Evolutionary conservation across 1,139 yeast species (phyloP).

Genomic region (Yarrowia galli): DNA sequence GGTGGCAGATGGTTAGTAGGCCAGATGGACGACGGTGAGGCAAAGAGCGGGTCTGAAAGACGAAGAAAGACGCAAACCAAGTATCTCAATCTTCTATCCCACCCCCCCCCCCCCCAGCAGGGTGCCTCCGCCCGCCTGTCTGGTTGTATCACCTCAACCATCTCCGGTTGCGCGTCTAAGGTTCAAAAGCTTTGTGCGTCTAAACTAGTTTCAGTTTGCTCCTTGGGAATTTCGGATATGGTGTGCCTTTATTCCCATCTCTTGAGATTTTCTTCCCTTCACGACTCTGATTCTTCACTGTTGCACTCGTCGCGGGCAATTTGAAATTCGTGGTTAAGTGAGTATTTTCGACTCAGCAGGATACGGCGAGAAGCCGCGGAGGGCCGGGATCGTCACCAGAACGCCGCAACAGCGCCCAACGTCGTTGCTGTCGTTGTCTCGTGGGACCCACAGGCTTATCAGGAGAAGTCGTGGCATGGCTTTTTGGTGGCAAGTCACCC

Average conservation of each 20-base stretch:
- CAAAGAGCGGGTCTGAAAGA: not conserved
- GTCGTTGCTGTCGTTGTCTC: not conserved
- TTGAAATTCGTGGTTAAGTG: constrained; percentile 37
- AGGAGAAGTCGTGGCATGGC: not conserved
- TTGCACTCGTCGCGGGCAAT: constrained; percentile 37
- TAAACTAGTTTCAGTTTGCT: constrained; percentile 32
- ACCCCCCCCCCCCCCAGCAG: not conserved
- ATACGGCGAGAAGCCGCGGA: not conserved
- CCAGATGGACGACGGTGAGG: too few relatives aligned
- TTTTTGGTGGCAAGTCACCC: not conserved
- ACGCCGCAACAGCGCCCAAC: not conserved
- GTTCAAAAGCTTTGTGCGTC: constrained; percentile 32
- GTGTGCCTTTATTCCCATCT: constrained; percentile 35
- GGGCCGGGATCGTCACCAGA: too few relatives aligned
- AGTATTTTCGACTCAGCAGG: not conserved
- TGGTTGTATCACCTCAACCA: constrained; percentile 13
- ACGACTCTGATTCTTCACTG: constrained; percentile 36
- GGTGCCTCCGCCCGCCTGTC: constrained; percentile 1
- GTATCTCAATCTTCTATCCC: not conserved
- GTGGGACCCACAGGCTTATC: not conserved
- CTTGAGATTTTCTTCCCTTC: constrained; percentile 28
- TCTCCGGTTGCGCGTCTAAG: constrained; percentile 37
- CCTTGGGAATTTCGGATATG: constrained; percentile 36
- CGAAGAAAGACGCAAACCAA: not conserved
- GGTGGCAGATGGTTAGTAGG: too few relatives aligned